Percentiles rank a stretch among this genome's conserved stretches.
Evolutionary conservation across 2,329 filamentous ascomycete genomes (phyloP).

Genomic region (Sporothrix mexicana): DNA sequence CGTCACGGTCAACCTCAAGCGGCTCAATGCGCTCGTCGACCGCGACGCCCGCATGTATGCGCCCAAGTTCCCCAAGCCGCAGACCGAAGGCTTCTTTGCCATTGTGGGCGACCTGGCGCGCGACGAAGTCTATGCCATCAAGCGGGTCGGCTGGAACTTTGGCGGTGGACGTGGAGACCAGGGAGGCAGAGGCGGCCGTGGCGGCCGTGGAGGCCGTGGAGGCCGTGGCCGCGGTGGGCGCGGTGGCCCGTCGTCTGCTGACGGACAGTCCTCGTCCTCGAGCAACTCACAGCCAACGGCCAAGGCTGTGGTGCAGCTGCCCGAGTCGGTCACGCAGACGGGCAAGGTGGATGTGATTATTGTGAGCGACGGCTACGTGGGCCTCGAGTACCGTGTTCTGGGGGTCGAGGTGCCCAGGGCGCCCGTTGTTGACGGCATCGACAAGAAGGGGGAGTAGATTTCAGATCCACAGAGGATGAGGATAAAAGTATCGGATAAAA

Average conservation of each 20-base stretch:
- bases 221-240: neutral
- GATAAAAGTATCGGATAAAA: neutral
- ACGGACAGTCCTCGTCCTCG: neutral
- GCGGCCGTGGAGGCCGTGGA: neutral
- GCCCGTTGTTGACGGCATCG: slow-evolving; percentile 56
- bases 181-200: neutral
- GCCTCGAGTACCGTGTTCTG: slow-evolving; percentile 63
- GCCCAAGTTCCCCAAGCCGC: slow-evolving; percentile 89
- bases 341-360: slow-evolving; percentile 75
- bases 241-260: neutral
- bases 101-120: slow-evolving; percentile 69
- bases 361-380: slow-evolving; percentile 86
- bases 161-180: neutral
- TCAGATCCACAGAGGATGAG: neutral
- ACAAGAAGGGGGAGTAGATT: slow-evolving; percentile 41
- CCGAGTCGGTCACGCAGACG: slow-evolving; percentile 53
- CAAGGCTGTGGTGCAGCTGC: slow-evolving; percentile 65
- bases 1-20: slow-evolving; percentile 67
- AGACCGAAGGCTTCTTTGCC: slow-evolving; percentile 93
- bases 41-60: slow-evolving; percentile 79
- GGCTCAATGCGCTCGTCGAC: slow-evolving; percentile 69
- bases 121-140: slow-evolving; percentile 84
- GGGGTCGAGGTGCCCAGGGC: slow-evolving; percentile 59
- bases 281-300: slow-evolving; percentile 54
- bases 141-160: slow-evolving; percentile 76